phyloP scores from a whole-genome alignment of 2,329 filamentous ascomycete species.

The Botrytis sinoallii region DNA sequence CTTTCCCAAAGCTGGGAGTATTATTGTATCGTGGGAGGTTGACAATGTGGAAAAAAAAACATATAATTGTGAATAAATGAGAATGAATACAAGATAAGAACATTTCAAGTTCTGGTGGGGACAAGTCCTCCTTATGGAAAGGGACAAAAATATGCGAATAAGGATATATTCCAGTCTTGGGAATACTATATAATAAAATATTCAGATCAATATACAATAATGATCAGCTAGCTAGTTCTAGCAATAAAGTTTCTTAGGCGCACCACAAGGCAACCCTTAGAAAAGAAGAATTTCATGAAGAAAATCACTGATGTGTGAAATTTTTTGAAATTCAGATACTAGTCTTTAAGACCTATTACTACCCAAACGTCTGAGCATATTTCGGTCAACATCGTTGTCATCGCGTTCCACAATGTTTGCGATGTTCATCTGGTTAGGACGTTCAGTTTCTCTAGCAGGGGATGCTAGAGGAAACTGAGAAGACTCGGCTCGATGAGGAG shows the following conservation, averaged over 20 bases:
- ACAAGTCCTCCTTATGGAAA: neutral
- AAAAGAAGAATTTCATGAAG: neutral
- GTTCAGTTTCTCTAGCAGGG: constrained; percentile 27
- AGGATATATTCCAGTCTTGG: neutral
- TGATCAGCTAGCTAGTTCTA: neutral
- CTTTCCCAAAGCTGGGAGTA: neutral
- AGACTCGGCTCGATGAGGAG: constrained; percentile 26
- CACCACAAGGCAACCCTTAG: neutral
- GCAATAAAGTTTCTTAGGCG: neutral
- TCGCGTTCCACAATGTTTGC: constrained; percentile 37
- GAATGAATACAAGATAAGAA: neutral
- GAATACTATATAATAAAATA: neutral
- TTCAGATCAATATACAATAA: constrained; percentile 1
- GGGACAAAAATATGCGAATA: no score
- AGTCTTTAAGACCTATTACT: constrained; percentile 14
- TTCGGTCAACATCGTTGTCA: constrained; percentile 36
- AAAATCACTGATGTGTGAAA: neutral
- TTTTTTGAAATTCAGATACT: neutral
- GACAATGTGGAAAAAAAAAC: neutral
- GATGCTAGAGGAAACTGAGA: constrained; percentile 35
- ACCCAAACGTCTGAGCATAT: constrained; percentile 36
- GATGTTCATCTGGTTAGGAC: constrained; percentile 37
- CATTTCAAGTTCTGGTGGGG: no score
- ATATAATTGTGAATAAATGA: neutral
- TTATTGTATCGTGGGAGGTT: neutral